phyloP scores from a whole-genome alignment of 1,284 basidiomycete genomes.

The Stygiomarasmius scandens region DNA sequence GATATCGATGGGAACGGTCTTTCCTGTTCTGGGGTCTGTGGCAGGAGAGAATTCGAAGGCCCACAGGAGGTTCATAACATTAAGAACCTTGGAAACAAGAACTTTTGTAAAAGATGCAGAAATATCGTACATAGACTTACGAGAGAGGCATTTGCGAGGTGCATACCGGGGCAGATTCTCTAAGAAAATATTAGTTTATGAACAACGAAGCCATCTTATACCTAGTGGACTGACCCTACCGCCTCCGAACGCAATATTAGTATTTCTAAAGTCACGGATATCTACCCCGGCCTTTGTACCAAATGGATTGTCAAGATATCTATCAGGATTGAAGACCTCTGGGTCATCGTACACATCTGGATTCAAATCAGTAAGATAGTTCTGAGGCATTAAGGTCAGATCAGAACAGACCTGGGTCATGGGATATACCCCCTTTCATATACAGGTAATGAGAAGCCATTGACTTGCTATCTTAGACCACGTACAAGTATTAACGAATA shows the following conservation, averaged over 20 bases:
- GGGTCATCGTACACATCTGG: conserved; percentile 12
- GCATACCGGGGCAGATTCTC: conserved; percentile 32
- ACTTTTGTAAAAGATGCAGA: neutral
- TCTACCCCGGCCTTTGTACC: conserved; percentile 16
- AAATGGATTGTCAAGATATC: conserved; percentile 13
- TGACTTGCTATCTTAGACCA: neutral
- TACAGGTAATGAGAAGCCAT: neutral
- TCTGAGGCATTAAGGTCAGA: neutral
- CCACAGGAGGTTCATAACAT: conserved; percentile 29
- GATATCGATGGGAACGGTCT: neutral
- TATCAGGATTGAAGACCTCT: conserved; percentile 14
- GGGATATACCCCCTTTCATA: conserved; percentile 20
- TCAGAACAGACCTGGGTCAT: conserved; percentile 12
- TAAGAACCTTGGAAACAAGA: conserved; percentile 12
- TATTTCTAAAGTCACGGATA: conserved; percentile 12
- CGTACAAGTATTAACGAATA: conserved; percentile 22
- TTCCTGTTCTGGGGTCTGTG: conserved; percentile 7
- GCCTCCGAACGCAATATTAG: conserved; percentile 16
- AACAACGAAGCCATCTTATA: neutral
- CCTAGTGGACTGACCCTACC: conserved; percentile 16
- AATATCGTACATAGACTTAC: conserved; percentile 20
- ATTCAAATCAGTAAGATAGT: neutral
- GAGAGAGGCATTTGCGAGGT: conserved; percentile 30
- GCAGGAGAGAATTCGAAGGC: conserved; percentile 25
- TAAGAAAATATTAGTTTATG: neutral